Percentiles rank a stretch among this genome's conserved stretches.
Evolutionary conservation across 805 yeast genomes (phyloP).

Genomic region (Sugiyamaella smithiae): DNA sequence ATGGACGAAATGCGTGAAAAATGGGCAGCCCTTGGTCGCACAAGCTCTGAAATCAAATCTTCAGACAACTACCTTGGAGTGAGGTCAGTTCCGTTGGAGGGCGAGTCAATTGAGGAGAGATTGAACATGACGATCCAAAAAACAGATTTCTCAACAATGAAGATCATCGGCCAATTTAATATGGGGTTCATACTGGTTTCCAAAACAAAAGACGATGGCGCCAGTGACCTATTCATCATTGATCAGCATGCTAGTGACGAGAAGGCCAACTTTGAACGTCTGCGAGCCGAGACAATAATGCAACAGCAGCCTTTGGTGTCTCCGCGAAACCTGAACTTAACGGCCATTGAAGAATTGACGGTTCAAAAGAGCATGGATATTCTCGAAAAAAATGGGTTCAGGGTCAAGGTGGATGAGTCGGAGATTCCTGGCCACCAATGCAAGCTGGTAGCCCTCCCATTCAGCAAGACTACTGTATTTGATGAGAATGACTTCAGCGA

Average conservation of each 20-base stretch:
- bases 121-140: constrained; percentile 64
- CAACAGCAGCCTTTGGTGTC: constrained; percentile 67
- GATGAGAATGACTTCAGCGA: constrained; percentile 68
- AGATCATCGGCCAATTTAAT: constrained; percentile 88
- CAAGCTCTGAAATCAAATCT: neutral
- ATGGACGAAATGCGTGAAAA: neutral
- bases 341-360: constrained; percentile 72
- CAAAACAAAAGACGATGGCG: constrained; percentile 30
- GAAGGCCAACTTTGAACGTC: constrained; percentile 79
- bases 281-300: constrained; percentile 55
- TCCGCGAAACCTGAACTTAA: constrained; percentile 58
- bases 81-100: constrained; percentile 27
- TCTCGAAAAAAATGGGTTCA: constrained; percentile 77
- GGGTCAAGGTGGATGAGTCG: constrained; percentile 49
- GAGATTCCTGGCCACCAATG: constrained; percentile 56
- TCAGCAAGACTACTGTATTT: constrained; percentile 65
- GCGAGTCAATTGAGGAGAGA: constrained; percentile 48
- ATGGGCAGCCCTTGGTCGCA: neutral
- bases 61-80: neutral
- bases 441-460: constrained; percentile 60
- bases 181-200: constrained; percentile 87
- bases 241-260: constrained; percentile 99
- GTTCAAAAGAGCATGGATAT: constrained; percentile 57
- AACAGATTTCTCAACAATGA: constrained; percentile 70
- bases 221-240: constrained; percentile 71